Evolutionary conservation across 2,329 filamentous ascomycete species (phyloP).

Genomic region (Colletotrichum liaoningense): DNA sequence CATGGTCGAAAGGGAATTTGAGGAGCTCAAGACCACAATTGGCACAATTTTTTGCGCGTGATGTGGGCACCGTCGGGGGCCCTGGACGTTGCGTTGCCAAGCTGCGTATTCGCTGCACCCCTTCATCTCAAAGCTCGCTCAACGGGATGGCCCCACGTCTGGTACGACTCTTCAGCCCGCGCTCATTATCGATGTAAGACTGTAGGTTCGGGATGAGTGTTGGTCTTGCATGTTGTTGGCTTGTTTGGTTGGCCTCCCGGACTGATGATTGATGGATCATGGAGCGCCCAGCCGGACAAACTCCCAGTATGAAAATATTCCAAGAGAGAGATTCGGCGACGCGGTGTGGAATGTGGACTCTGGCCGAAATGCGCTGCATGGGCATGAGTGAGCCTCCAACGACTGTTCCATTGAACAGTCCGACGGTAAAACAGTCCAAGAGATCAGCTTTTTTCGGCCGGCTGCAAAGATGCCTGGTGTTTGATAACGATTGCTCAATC

Average conservation of each 20-base stretch:
- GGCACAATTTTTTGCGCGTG: slow-evolving; percentile 5
- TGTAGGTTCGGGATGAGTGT: neutral
- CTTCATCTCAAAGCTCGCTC: slow-evolving; percentile 18
- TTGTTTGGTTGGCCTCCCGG: neutral
- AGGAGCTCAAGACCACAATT: neutral
- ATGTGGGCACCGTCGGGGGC: slow-evolving; percentile 16
- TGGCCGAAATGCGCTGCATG: neutral
- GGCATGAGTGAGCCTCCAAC: neutral
- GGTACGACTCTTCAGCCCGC: slow-evolving; percentile 12
- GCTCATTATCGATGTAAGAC: neutral
- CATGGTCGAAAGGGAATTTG: neutral
- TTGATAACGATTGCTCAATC: slow-evolving; percentile 8
- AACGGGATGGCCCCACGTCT: slow-evolving; percentile 4
- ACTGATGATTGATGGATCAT: slow-evolving; percentile 13
- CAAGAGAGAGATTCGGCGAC: neutral
- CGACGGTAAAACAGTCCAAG: neutral
- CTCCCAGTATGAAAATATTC: neutral
- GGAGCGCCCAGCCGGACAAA: slow-evolving; percentile 17
- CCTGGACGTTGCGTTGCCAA: neutral
- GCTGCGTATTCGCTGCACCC: slow-evolving; percentile 23
- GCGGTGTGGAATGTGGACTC: neutral
- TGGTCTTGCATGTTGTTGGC: neutral
- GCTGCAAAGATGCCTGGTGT: slow-evolving; percentile 12
- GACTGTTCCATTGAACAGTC: neutral
- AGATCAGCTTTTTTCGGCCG: neutral